Percentiles rank a stretch among this genome's conserved stretches.
phyloP scores from a whole-genome alignment of 2,329 filamentous ascomycete species.

The Cladophialophora immunda region DNA sequence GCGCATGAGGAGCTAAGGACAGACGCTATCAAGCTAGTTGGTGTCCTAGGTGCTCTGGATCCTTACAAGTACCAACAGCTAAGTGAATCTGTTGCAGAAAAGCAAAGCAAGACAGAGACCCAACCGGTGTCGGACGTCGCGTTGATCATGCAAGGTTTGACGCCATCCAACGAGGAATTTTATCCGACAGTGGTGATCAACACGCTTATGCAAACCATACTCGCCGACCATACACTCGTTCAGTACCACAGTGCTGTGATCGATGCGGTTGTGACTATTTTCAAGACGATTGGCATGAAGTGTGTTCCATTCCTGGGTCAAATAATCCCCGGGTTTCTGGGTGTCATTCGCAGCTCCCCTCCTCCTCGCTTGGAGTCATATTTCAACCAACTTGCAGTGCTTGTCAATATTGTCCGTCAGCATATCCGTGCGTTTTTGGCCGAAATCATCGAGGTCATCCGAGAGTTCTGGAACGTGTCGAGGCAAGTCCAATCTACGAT shows the following conservation, averaged over 20 bases:
- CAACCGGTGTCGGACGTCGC: slow-evolving; percentile 87
- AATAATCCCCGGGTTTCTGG: slow-evolving; percentile 92
- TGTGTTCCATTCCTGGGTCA: slow-evolving; percentile 94
- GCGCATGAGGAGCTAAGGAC: slow-evolving; percentile 84
- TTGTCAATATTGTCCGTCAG: slow-evolving; percentile 94
- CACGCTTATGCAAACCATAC: slow-evolving; percentile 82
- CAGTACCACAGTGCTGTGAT: slow-evolving; percentile 94
- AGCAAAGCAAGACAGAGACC: slow-evolving; percentile 73
- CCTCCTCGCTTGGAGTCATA: slow-evolving; percentile 86
- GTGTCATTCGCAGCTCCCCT: slow-evolving; percentile 84
- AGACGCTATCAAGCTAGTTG: slow-evolving; percentile 96
- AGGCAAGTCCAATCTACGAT: slow-evolving; percentile 89
- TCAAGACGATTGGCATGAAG: slow-evolving; percentile 93
- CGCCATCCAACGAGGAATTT: slow-evolving; percentile 96
- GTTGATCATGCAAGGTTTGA: slow-evolving; percentile 96
- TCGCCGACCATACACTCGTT: slow-evolving; percentile 87
- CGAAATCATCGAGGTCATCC: slow-evolving; percentile 83
- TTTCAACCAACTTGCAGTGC: slow-evolving; percentile 92
- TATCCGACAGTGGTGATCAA: slow-evolving; percentile 98
- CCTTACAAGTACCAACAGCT: slow-evolving; percentile 88
- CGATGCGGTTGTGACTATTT: slow-evolving; percentile 98
- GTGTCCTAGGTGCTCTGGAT: slow-evolving; percentile 91
- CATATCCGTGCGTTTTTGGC: slow-evolving; percentile 92
- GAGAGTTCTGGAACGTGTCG: slow-evolving; percentile 88
- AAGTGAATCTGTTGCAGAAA: slow-evolving; percentile 85